Evolutionary conservation across 306 rosid genomes (phyloP), one percentile per base, ranked within the genome.

Genomic region (Prunus campanulata): DNA sequence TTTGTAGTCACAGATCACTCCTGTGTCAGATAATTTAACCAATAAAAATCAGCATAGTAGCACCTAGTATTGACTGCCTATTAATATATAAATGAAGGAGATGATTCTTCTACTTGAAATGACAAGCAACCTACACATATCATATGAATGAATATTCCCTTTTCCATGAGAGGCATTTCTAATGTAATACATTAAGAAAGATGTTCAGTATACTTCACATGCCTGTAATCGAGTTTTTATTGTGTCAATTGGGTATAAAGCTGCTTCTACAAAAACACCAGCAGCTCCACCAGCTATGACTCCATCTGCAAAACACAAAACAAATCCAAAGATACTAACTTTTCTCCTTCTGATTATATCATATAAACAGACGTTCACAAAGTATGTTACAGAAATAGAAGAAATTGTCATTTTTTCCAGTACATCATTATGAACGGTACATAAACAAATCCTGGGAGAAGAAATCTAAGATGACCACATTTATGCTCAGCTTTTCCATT

Each of bases 151-250:
- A 15, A 14, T 29, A 62, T 25, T 7, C 11, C 32, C 12, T 47
- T 74, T 8, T 11, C 16, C 29, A 52, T 25, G 46, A 47, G 20
- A 60, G n/a, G 61, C 10, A 8, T 5, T 50, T 24, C 73, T 55
- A 22, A 59, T 7, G n/a, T 8, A 22, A 14, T 27, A 18, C 22
- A 63, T 50, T 30, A 8, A 64, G 8, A 44, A 47, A 60, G 65
- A 56, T 46, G 30, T 35, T 63, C 44, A 42, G 57, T 1, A 6
- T n/a, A 42, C 29, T n/a, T 16, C 3, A 52, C 80, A 62, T 78
- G 66, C 86, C 86, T 83, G 86, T 70, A 83, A 50, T 70, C 83
- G 81, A 66, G 86, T 79, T 79, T 83, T 83, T 39, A 83, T 79
- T 3, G 86, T 83, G 47, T 83, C 86, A 66, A 83, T 75, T 66